Percentiles rank a stretch among this genome's conserved stretches.
Evolutionary conservation across 1,139 yeast species (phyloP).

Genomic region (Saccharomyces hybrid): DNA sequence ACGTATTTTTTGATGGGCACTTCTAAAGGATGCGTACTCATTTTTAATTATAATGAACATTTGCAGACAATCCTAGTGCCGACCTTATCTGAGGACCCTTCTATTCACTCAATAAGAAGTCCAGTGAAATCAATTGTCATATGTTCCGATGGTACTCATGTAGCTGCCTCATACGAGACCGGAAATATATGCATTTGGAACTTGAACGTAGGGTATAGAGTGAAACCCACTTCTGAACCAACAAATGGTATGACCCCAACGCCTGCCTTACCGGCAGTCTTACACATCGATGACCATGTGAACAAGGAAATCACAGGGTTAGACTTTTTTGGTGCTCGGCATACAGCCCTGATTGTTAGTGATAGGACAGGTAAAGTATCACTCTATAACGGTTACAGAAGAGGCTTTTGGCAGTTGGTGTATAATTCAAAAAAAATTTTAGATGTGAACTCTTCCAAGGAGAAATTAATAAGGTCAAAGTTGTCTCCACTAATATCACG

Average conservation of each 20-base stretch:
- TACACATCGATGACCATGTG: constrained; percentile 23
- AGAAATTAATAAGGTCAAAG: background rate
- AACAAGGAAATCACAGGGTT: constrained; percentile 36
- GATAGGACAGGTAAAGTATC: constrained; percentile 53
- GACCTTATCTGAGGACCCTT: constrained; percentile 6
- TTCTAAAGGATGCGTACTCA: constrained; percentile 22
- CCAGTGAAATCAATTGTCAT: constrained; percentile 32
- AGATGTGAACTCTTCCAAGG: constrained; percentile 3
- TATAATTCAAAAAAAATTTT: constrained; percentile 25
- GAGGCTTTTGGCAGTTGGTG: constrained; percentile 44
- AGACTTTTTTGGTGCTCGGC: constrained; percentile 48
- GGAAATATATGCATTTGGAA: constrained; percentile 46
- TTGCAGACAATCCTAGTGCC: constrained; percentile 23
- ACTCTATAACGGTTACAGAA: constrained; percentile 51
- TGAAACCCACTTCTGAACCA: background rate
- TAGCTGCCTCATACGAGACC: constrained; percentile 40
- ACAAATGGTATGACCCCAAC: constrained; percentile 5
- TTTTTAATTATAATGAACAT: constrained; percentile 26
- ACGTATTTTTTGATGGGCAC: constrained; percentile 28
- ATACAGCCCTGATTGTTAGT: constrained; percentile 49
- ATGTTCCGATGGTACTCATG: constrained; percentile 44
- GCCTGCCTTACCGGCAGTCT: constrained; percentile 15
- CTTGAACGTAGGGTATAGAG: constrained; percentile 19
- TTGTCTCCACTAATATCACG: background rate
- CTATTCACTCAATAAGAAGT: constrained; percentile 1